A percentile compares a stretch with the other conserved stretches of the same genome.
These are phyloP conservation scores for Aspergillus asperescens DNA, from an alignment of 495 filamentous ascomycete genomes.

Conservation along the genomic window DNA sequence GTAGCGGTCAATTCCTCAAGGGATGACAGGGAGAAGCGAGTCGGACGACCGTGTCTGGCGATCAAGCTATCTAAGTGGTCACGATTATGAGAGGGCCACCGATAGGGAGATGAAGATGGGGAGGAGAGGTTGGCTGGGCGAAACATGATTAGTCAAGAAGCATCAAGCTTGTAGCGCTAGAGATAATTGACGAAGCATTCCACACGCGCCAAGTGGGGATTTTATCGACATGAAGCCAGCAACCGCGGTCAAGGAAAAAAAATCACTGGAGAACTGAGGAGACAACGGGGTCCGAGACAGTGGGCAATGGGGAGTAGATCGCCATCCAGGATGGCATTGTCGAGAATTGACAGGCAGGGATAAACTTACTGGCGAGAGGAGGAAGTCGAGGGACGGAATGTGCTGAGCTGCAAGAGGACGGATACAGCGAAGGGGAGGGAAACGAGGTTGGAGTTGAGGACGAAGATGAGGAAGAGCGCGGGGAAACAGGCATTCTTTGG, in stretches of 20 bases:
- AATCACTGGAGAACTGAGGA: not conserved
- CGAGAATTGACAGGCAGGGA: not conserved
- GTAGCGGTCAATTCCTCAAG: slow-evolving; percentile 69
- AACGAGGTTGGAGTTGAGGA: slow-evolving; percentile 26
- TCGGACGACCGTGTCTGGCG: slow-evolving; percentile 42
- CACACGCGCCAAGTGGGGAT: slow-evolving; percentile 32
- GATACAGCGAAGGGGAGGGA: slow-evolving; percentile 34
- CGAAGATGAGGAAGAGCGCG: slow-evolving; percentile 18
- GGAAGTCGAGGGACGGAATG: slow-evolving; percentile 18
- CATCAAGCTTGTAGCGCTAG: slow-evolving; percentile 28
- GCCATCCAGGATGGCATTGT: not conserved
- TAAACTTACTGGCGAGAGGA: slow-evolving; percentile 23
- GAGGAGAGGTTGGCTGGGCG: slow-evolving; percentile 60
- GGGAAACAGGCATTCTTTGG: slow-evolving; percentile 14
- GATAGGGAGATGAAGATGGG: slow-evolving; percentile 31
- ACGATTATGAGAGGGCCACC: slow-evolving; percentile 62
- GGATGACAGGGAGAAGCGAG: slow-evolving; percentile 65
- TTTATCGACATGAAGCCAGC: slow-evolving; percentile 13
- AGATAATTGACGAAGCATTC: slow-evolving; percentile 31
- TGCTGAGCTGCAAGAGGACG: slow-evolving; percentile 31
- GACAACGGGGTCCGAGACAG: not conserved
- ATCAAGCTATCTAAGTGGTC: slow-evolving; percentile 66
- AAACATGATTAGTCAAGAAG: slow-evolving; percentile 49
- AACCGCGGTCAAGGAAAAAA: slow-evolving; percentile 13
- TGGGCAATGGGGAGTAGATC: not conserved